phyloP scores from a whole-genome alignment of 2,329 filamentous ascomycete species.

The Capronia coronata region DNA sequence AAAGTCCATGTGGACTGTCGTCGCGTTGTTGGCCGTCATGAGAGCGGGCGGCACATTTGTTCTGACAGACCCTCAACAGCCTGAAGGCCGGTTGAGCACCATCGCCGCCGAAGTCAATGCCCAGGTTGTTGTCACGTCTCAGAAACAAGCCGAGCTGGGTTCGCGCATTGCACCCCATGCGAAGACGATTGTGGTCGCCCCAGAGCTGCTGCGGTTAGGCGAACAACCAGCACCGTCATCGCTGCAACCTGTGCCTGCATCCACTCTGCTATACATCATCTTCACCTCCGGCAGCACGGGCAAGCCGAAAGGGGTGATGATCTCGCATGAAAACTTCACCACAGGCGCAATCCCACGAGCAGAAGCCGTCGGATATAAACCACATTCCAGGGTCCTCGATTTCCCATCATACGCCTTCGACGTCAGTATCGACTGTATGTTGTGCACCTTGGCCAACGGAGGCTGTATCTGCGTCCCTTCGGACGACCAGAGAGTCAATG shows the following conservation, averaged over 20 bases:
- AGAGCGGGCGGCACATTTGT: slow-evolving; percentile 41
- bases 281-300: slow-evolving; percentile 34
- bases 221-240: slow-evolving; percentile 19
- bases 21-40: slow-evolving; percentile 38
- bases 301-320: slow-evolving; percentile 32
- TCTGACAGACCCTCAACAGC: slow-evolving; percentile 38
- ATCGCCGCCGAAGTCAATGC: slow-evolving; percentile 35
- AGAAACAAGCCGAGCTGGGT: slow-evolving; percentile 30
- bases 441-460: slow-evolving; percentile 37
- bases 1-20: slow-evolving; percentile 40
- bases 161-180: slow-evolving; percentile 32
- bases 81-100: slow-evolving; percentile 34
- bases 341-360: slow-evolving; percentile 43
- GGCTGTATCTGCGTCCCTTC: slow-evolving; percentile 45
- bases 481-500: slow-evolving; percentile 40
- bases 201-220: background rate
- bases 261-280: slow-evolving; percentile 27
- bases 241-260: slow-evolving; percentile 10
- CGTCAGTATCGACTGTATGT: slow-evolving; percentile 36
- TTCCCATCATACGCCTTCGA: slow-evolving; percentile 45
- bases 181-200: background rate
- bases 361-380: slow-evolving; percentile 40
- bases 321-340: slow-evolving; percentile 32
- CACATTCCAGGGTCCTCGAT: slow-evolving; percentile 34
- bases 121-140: slow-evolving; percentile 33